Evolutionary conservation across 2,329 filamentous ascomycete species (phyloP), one percentile per base, ranked within the genome.

Genomic region (Zymoseptoria tritici): DNA sequence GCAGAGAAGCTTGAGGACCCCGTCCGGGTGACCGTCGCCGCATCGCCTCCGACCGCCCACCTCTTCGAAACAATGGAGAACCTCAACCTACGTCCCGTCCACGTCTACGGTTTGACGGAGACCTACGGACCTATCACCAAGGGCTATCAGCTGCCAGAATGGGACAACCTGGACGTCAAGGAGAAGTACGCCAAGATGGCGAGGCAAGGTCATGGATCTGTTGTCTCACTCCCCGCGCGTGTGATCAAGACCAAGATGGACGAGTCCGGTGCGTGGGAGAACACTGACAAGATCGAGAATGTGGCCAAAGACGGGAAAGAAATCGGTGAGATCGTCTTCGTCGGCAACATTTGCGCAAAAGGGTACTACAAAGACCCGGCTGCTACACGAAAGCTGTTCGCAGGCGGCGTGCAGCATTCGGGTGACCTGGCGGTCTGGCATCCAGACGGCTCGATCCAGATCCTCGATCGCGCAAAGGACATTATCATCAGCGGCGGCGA

Each of bases 401-500:
- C 85, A 0, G 94, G 94, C 6, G 92, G 92, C 2, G 91, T 87
- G 20, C 77, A 91, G 68, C 94, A 96, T 76, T 93, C 89, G 16
- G 94, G 94, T 0, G 94, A 99, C 73, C 76, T 99, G 54, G 94
- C 94, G 0, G 92, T 97, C 0, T 92, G 90, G 89, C 90, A 97
- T 76, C 82, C 88, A 0, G 94, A 97, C 72, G 92, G 93, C 1
- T 88, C 90, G 60, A 87, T 91, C 52, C 91, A 97, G 78, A 96
- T 99, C 64, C 79, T 95, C 60, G 94, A 99, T 75, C 83, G 94
- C 20, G 90, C 91, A 13, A 99, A 99, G 79, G 94, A 99, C 72
- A 97, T 99, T 57, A 99, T 99, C 70, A 99, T 99, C 64, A 95
- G 90, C 57, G 92, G 93, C 53, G 94, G 94, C 59, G 94, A 99